Evolutionary conservation across 768 basidiomycete species (phyloP), one percentile per base, ranked within the genome.

Genomic region (Xanthoconium purpureum): DNA sequence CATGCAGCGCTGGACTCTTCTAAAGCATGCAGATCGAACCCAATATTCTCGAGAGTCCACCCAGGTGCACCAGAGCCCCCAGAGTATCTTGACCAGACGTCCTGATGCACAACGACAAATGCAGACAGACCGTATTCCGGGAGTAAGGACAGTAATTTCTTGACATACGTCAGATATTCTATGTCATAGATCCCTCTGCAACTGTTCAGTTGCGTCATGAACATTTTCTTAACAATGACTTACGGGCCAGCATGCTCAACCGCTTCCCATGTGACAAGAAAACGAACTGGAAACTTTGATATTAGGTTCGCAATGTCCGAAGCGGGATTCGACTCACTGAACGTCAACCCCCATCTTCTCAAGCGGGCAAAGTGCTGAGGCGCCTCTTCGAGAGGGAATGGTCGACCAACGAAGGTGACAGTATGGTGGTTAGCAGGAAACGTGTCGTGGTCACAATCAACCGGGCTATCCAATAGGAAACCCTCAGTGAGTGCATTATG

Each of bases 41-140:
- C 97, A 9, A 85, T 88, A 11, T 81, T 71, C 57, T 92, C 87
- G 2, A 98, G 76, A 1, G 94, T 97, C 96, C 97, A 99, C 5
- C 91, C 93, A 1, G 97, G 97, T 0, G 96, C 95, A 2, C 97
- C 96, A 2, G 93, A 96, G 43, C 96, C 96, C 9, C 96, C 96
- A 3, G 86, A 85, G 64, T 94, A 95, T 5, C 96, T 84, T 0
- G 94, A 96, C 91, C 93, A 98, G 33, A 98, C 93, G 68, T 98
- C 94, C 70, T 96, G 96, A 68, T 98, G 96, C 54, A 96, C 68
- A 11, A 84, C 85, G 17, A 95, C 80, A 62, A 91, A 91, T 3
- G 88, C 87, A 4, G 78, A 75, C 33, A 94, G 69, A 14, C 88
- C 87, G 57, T 88, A 93, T 57, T 84, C 68, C 0, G 91, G 88